Conservation (phyloP, 169 alveolate species). For the Cryptosporidium baileyi region DNA sequence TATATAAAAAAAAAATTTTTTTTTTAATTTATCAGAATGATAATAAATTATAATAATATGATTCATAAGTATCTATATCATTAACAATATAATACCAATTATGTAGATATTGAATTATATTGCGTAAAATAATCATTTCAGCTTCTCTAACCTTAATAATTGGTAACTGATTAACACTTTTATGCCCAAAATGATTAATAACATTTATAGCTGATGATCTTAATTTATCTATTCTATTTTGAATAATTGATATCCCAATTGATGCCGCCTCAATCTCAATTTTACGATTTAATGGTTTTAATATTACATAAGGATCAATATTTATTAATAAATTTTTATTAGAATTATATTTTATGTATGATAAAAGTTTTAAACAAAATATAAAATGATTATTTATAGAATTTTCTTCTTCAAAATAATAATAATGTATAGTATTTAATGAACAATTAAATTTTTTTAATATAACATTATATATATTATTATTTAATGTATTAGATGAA, state of each 20-base stretch:
- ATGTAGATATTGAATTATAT: constrained; percentile 39
- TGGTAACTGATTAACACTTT: constrained; percentile 33
- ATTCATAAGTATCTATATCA: constrained; percentile 56
- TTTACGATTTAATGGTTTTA: constrained; percentile 33
- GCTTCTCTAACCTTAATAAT: constrained; percentile 68
- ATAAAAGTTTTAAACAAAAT: constrained; percentile 35
- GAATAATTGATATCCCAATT: constrained; percentile 59
- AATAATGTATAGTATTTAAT: not conserved
- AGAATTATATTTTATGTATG: constrained; percentile 8
- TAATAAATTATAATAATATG: constrained; percentile 46
- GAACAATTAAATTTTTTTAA: constrained; percentile 37
- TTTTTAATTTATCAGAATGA: no score
- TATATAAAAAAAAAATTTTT: no score
- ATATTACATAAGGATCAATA: constrained; percentile 15
- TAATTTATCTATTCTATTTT: constrained; percentile 36
- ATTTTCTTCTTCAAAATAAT: constrained; percentile 19
- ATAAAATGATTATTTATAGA: constrained; percentile 12
- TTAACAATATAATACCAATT: constrained; percentile 67
- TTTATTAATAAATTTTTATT: not conserved
- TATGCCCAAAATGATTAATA: constrained; percentile 49
- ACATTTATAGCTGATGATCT: constrained; percentile 44
- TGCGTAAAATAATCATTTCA: constrained; percentile 50
- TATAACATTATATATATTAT: not conserved
- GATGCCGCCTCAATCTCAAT: constrained; percentile 64
- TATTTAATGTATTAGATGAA: constrained; percentile 4